Conservation (phyloP, 805 yeast genomes). For the Kuraishia ogatae region DNA sequence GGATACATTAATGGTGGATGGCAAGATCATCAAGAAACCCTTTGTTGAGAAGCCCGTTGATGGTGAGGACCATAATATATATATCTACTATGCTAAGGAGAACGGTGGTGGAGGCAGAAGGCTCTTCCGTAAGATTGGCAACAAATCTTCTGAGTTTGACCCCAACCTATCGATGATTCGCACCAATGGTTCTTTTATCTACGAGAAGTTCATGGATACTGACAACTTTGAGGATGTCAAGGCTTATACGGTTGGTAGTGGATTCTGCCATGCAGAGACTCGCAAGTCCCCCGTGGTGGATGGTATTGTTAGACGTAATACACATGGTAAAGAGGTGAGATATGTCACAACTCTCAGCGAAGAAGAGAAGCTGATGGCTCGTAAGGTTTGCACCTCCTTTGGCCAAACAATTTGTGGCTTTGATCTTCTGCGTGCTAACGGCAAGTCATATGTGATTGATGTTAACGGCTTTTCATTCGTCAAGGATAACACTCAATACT, state of each 20-base stretch:
- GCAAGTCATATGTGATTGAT: conserved; percentile 87
- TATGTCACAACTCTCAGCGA: conserved; percentile 73
- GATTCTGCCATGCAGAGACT: conserved; percentile 95
- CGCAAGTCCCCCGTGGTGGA: conserved; percentile 99
- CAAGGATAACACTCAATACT: conserved; percentile 81
- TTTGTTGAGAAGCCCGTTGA: conserved; percentile 98
- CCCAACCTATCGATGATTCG: conserved; percentile 67
- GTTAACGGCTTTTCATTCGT: conserved; percentile 98
- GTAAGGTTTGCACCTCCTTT: conserved; percentile 63
- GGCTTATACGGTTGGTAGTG: conserved; percentile 92
- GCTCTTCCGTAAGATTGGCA: conserved; percentile 90
- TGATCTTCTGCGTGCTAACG: conserved; percentile 84
- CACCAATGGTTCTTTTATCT: conserved; percentile 83
- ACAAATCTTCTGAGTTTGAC: conserved; percentile 94
- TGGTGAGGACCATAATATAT: conserved; percentile 97
- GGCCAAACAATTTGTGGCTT: conserved; percentile 96
- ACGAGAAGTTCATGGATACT: conserved; percentile 95
- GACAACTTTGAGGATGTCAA: conserved; percentile 98
- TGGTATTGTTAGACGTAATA: conserved; percentile 93
- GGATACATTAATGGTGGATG: conserved; percentile 73
- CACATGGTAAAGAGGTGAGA: conserved; percentile 95
- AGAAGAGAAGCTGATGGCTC: conserved; percentile 76
- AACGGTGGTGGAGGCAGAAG: conserved; percentile 98
- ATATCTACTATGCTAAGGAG: conserved; percentile 77
- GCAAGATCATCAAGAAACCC: conserved; percentile 69